Conservation (phyloP, 768 basidiomycete species). For the Leccinum variicolor region DNA sequence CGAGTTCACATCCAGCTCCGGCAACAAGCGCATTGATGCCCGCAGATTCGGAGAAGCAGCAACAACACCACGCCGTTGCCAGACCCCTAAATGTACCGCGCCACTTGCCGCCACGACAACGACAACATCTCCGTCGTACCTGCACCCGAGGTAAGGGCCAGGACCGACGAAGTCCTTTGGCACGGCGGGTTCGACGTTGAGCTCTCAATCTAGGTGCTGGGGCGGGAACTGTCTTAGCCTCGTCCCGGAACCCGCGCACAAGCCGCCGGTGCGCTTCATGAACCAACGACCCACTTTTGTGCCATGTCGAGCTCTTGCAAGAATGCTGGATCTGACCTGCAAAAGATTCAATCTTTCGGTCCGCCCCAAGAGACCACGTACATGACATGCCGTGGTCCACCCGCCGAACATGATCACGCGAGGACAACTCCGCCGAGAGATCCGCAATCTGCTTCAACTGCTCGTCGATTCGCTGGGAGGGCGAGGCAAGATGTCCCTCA, state of each 20-base stretch:
- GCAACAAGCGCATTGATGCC: slow-evolving; percentile 51
- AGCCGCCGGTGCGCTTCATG: slow-evolving; percentile 55
- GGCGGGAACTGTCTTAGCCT: slow-evolving; percentile 34
- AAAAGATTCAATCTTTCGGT: no score
- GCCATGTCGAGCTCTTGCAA: slow-evolving; percentile 62
- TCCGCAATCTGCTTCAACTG: slow-evolving; percentile 60
- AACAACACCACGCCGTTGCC: slow-evolving; percentile 13
- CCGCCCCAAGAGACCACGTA: not conserved
- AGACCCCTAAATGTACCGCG: slow-evolving; percentile 50
- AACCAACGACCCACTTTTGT: slow-evolving; percentile 61
- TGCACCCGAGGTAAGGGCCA: slow-evolving; percentile 18
- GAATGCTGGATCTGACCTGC: slow-evolving; percentile 53
- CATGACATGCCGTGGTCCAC: slow-evolving; percentile 54
- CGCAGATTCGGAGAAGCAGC: slow-evolving; percentile 33
- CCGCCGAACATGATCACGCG: slow-evolving; percentile 57
- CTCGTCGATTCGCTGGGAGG: no score
- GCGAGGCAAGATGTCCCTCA: no score
- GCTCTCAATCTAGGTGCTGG: no score
- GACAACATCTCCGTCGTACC: slow-evolving; percentile 76
- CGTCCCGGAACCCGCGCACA: slow-evolving; percentile 35
- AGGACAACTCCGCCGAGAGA: slow-evolving; percentile 65
- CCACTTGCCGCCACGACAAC: slow-evolving; percentile 79
- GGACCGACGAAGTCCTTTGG: no score
- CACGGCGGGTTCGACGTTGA: no score
- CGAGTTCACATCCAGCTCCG: slow-evolving; percentile 51